Conservation (phyloP, 2,329 filamentous ascomycete species). For the Endocalyx cinctus region DNA sequence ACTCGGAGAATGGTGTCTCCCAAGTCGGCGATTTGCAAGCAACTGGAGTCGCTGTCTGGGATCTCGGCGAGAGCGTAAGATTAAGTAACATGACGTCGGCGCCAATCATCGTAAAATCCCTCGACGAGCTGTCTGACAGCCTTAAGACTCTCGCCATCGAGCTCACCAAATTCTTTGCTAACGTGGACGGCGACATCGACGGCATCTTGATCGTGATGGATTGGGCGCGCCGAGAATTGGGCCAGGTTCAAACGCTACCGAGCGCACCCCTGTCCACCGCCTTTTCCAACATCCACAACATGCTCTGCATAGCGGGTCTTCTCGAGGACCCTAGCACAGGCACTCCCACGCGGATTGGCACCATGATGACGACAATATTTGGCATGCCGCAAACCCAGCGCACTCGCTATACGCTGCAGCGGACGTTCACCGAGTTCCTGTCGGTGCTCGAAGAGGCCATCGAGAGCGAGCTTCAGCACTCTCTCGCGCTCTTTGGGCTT, state of each 20-base stretch:
- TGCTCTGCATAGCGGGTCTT: constrained; percentile 62
- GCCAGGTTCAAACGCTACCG: constrained; percentile 59
- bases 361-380: constrained; percentile 66
- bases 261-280: constrained; percentile 62
- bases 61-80: constrained; percentile 84
- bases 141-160: constrained; percentile 81
- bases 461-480: constrained; percentile 75
- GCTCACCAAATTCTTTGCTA: constrained; percentile 86
- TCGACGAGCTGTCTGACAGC: constrained; percentile 81
- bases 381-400: constrained; percentile 77
- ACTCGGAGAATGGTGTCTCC: constrained; percentile 81
- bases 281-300: constrained; percentile 78
- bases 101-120: constrained; percentile 75
- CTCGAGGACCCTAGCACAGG: constrained; percentile 50
- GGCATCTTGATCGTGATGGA: constrained; percentile 92
- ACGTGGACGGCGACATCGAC: constrained; percentile 90
- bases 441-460: constrained; percentile 85
- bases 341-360: constrained; percentile 63
- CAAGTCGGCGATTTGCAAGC: constrained; percentile 87
- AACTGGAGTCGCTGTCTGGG: constrained; percentile 90
- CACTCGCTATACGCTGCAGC: constrained; percentile 73
- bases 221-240: constrained; percentile 84
- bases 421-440: constrained; percentile 85
- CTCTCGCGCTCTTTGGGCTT: constrained; percentile 75
- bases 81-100: constrained; percentile 88